Evolutionary conservation across 2,329 filamentous ascomycete species (phyloP).

Genomic region (Clarireedia monteithiana): DNA sequence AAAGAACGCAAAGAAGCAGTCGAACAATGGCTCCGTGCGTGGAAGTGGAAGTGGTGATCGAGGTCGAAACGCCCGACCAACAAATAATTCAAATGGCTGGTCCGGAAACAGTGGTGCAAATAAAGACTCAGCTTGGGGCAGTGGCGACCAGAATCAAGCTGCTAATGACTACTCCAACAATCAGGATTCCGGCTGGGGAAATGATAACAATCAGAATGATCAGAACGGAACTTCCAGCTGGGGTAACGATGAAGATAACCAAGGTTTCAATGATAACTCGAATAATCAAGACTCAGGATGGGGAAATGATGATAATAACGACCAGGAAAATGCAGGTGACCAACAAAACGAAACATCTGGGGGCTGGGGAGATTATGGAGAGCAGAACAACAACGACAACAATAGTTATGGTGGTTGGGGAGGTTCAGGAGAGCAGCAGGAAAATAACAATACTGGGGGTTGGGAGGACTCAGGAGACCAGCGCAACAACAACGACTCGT

Average conservation of each 20-base stretch:
- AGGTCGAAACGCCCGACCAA: not conserved
- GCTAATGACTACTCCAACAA: not conserved
- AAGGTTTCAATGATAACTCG: not conserved
- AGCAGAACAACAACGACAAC: not conserved
- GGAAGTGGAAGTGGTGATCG: not conserved
- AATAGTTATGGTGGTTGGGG: conserved; percentile 10
- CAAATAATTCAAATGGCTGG: not conserved
- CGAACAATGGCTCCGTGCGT: conserved; percentile 8
- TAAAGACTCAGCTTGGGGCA: not conserved
- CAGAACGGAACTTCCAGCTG: not conserved
- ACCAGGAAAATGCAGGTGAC: conserved; percentile 2
- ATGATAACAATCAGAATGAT: conserved; percentile 11
- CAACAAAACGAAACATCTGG: conserved; percentile 2
- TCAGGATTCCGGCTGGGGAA: not conserved
- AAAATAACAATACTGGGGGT: conserved; percentile 7
- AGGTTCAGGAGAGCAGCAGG: not conserved
- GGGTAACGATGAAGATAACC: conserved; percentile 1
- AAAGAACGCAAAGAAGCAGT: conserved; percentile 2
- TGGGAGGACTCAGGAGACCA: conserved; percentile 7
- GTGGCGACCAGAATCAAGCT: not conserved
- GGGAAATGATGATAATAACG: not conserved
- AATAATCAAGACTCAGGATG: not conserved
- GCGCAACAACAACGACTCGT: not conserved
- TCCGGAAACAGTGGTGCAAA: not conserved
- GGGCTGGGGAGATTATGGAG: not conserved